A percentile compares a stretch with the other conserved stretches of the same genome.
These are phyloP conservation scores for Poa annua DNA, from an alignment of 176 grass and related monocot species.

Conservation along the genomic window DNA sequence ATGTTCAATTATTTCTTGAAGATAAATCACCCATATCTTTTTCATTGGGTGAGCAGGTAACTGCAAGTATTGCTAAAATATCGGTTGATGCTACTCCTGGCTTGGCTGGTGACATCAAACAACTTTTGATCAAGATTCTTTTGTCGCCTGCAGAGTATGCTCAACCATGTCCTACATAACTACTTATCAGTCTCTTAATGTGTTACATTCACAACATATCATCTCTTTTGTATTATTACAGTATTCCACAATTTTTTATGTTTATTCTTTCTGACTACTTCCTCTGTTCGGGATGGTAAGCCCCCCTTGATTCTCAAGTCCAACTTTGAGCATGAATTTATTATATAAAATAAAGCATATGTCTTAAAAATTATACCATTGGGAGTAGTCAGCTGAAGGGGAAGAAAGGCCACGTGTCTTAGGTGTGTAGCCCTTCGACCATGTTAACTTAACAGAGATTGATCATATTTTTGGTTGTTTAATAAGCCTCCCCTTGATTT, in stretches of 20 bases:
- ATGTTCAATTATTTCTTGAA: slow-evolving; percentile 15
- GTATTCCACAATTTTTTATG: not conserved
- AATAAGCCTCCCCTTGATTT: too few species aligned
- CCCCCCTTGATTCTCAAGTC: too few species aligned
- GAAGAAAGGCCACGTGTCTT: too few species aligned
- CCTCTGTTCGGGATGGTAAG: too few species aligned
- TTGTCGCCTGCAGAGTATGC: slow-evolving; percentile 69
- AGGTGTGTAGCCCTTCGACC: too few species aligned
- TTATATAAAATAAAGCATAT: too few species aligned
- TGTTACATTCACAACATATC: slow-evolving; percentile 10
- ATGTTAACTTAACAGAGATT: too few species aligned
- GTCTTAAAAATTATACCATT: too few species aligned
- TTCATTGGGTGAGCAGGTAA: slow-evolving; percentile 53
- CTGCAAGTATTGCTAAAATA: slow-evolving; percentile 60
- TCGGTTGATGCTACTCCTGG: slow-evolving; percentile 72
- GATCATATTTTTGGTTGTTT: too few species aligned
- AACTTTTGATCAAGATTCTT: slow-evolving; percentile 80
- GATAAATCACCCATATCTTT: slow-evolving; percentile 25
- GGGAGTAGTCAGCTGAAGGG: too few species aligned
- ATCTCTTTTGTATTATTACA: slow-evolving; percentile 4
- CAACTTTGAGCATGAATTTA: too few species aligned
- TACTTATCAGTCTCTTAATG: slow-evolving; percentile 34
- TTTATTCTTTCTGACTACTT: not conserved
- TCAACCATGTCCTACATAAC: slow-evolving; percentile 26
- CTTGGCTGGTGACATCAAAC: slow-evolving; percentile 64